Evolutionary conservation across 345 rosid genomes (phyloP), one percentile per base, ranked within the genome.

Genomic region (Noccaea caerulescens): DNA sequence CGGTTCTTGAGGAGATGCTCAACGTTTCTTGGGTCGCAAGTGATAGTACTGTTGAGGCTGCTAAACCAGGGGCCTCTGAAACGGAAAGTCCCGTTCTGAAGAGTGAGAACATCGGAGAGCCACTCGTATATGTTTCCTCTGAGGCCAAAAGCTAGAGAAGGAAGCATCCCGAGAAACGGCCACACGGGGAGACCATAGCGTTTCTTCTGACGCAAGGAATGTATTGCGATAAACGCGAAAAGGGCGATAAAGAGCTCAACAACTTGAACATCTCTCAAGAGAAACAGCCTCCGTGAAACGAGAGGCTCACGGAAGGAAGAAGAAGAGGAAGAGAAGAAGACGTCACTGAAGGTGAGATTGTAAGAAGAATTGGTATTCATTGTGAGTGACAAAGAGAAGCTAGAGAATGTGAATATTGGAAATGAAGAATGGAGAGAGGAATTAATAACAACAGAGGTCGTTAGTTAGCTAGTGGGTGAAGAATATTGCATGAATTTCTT

Each of bases 141-240:
- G 25, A 89, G 58, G 1, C 81, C 93, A 0, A 33, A 49, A 50
- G 85, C 42, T 66, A 94, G 33, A 27, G 99, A 89, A 0, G 97
- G 99, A n/a, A 89, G 75, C 99, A 94, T 94, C 6, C 99, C 99
- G 0, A 94, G 82, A 37, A 87, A 43, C 0, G 99, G 98, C 98
- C 98, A 93, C 2, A 83, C 67, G 0, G 97, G 91, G 7, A 93
- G 74, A 3, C 99, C 98, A 2, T 82, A 49, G 32, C 58, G 85
- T 58, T 82, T 84, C 72, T 76, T 82, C 78, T 91, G 90, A 72
- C 96, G 82, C 71, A 91, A 53, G 25, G 93, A 79, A 66, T 87
- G 77, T 68, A 77, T 77, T 0, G 59, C 8, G 0, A 91, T 5
- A 76, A 91, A 94, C 8, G 79, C 86, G 2, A 76, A 51, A 25